Percentiles rank a stretch among this genome's conserved stretches.
Conservation (phyloP, 2,329 filamentous ascomycete genomes). For the Alternaria tenuissima region DNA sequence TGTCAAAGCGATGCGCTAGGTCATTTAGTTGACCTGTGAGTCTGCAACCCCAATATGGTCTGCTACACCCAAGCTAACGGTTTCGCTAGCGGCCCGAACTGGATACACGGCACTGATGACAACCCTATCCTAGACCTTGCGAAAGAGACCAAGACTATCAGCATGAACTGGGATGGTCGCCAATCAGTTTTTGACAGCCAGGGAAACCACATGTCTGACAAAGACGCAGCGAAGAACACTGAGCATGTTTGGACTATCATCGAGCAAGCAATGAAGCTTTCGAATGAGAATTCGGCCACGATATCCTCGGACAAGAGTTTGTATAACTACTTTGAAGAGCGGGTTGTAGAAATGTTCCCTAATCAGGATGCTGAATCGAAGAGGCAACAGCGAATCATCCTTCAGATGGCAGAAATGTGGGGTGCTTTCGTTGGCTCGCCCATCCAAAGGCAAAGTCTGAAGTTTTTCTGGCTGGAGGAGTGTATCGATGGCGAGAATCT, state of each 20-base stretch:
- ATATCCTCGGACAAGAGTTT: conserved; percentile 64
- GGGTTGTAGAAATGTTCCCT: conserved; percentile 55
- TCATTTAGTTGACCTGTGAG: conserved; percentile 66
- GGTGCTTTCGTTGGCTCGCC: conserved; percentile 75
- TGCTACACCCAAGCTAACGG: neutral
- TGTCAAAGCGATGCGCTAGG: conserved; percentile 59
- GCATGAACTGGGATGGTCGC: conserved; percentile 62
- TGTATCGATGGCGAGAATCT: conserved; percentile 76
- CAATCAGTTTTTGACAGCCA: conserved; percentile 66
- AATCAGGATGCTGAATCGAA: conserved; percentile 48
- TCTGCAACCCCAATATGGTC: conserved; percentile 15
- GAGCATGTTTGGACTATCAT: conserved; percentile 73
- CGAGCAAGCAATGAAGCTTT: conserved; percentile 71
- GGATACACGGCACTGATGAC: conserved; percentile 77
- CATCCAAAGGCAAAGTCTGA: conserved; percentile 71
- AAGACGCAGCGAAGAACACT: conserved; percentile 51
- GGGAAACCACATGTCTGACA: conserved; percentile 60
- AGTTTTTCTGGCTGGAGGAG: conserved; percentile 81
- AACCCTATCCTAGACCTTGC: conserved; percentile 76
- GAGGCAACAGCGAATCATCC: conserved; percentile 58
- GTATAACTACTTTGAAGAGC: conserved; percentile 64
- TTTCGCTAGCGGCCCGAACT: conserved; percentile 71
- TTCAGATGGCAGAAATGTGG: conserved; percentile 71
- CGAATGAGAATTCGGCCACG: conserved; percentile 63
- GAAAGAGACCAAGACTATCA: conserved; percentile 64